Evolutionary conservation across 2,329 filamentous ascomycete species (phyloP).

Genomic region (Ampelomyces quisqualis): DNA sequence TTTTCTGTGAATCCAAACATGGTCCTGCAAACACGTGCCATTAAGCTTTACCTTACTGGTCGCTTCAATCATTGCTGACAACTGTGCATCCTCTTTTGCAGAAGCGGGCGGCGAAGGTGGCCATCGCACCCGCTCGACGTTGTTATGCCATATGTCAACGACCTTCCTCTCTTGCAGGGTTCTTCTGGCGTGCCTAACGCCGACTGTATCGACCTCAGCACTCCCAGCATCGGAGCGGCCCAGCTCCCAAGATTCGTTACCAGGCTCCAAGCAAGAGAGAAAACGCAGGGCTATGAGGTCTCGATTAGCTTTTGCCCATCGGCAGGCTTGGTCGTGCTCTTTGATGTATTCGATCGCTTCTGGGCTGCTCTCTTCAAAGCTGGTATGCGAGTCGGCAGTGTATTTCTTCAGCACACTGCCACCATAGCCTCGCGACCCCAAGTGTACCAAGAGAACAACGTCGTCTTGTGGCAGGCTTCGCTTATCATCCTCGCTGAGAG

Average conservation of each 20-base stretch:
- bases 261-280: conserved; percentile 39
- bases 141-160: conserved; percentile 45
- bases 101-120: conserved; percentile 21
- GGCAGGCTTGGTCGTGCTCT: conserved; percentile 41
- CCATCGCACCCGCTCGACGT: conserved; percentile 37
- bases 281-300: conserved; percentile 45
- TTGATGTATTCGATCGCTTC: conserved; percentile 34
- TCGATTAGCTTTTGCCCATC: conserved; percentile 42
- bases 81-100: not conserved
- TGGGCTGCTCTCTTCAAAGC: conserved; percentile 27
- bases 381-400: conserved; percentile 22
- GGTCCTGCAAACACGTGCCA: conserved; percentile 6
- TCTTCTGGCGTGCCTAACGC: conserved; percentile 15
- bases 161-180: conserved; percentile 32
- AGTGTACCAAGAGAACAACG: conserved; percentile 43
- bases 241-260: conserved; percentile 27
- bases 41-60: not conserved
- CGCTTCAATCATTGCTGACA: conserved; percentile 1
- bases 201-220: conserved; percentile 6
- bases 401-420: conserved; percentile 38
- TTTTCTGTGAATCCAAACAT: conserved; percentile 44
- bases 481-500: conserved; percentile 4
- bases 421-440: conserved; percentile 42
- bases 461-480: conserved; percentile 27
- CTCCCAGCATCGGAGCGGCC: conserved; percentile 5